Base-by-base conservation (phyloP, 495 filamentous ascomycete genomes). In the Alectoria sarmentosa region DNA sequence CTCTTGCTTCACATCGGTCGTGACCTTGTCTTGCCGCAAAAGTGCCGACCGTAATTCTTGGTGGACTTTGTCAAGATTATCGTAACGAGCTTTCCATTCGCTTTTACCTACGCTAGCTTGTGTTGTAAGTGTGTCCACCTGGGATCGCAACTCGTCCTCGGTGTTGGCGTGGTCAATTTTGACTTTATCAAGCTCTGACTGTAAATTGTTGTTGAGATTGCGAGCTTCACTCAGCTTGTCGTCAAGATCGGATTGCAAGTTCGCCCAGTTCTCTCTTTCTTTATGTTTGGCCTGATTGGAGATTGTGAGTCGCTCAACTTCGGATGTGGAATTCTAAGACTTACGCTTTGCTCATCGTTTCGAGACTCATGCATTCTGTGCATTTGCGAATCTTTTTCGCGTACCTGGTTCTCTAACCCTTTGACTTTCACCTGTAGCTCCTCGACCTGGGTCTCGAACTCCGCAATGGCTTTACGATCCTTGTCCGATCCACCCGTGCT, bases 1-100 rank as follows among this genome's bases (percentile, higher is more conserved):
- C 76, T 96, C 90, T 42, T 82, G 84, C 28, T 90, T 84, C 41
- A 97, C 94, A 71, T 96, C 90, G 62, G 92, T 88, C 0, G 92
- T 96, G n/a, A 96, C 82, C 58, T 88, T 82, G 62, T 88, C 87
- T 70, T 95, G 91, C 64, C 90, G 83, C 61, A 78, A 78, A 39
- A 96, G 73, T 30, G 91, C 83, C 59, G 65, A 71, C 69, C 92
- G 87, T 39, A 97, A 78, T 48, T 84, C 84, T 64, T 88, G 77
- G 68, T 96, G 88, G 69, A 90, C 86, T 55, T 77, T 80, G 68
- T 88, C 83, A 42, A 94, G 75, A n/a, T 86, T 81, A 17, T 83
- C 77, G 70, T 88, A 85, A 32, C 80, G 78, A 42, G 72, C 73
- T 63, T 81, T 76, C 74, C 83, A 76, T 64, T 82, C 82, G 23